Evolutionary conservation across 1,284 basidiomycete genomes (phyloP).

Genomic region (Apiotrichum mycotoxinovorans): DNA sequence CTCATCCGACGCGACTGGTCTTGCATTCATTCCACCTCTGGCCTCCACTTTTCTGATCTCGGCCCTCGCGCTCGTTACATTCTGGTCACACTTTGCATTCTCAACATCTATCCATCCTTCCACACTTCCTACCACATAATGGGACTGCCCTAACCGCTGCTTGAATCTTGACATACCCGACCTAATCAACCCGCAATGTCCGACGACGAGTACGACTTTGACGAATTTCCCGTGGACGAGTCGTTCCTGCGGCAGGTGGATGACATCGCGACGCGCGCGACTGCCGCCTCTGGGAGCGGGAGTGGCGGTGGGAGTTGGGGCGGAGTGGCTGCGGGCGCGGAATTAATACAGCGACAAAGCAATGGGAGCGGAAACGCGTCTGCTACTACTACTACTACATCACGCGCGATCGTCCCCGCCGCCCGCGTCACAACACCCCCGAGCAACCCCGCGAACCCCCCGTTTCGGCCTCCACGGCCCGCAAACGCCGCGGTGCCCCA

Average conservation of each 20-base stretch:
- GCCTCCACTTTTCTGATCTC: background rate
- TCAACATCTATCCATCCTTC: background rate
- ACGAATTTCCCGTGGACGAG: slow-evolving; percentile 42
- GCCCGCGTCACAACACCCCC: background rate
- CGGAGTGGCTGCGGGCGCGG: too few relatives aligned
- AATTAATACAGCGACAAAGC: too few relatives aligned
- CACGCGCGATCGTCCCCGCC: background rate
- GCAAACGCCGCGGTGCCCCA: background rate
- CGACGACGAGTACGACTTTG: slow-evolving; percentile 13
- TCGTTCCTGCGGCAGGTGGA: slow-evolving; percentile 42
- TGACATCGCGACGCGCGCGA: slow-evolving; percentile 29
- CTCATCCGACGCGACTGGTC: background rate
- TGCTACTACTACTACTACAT: background rate
- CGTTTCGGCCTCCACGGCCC: background rate
- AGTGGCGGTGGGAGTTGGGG: too few relatives aligned
- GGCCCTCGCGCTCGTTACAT: background rate
- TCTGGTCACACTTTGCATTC: background rate
- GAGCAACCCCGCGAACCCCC: slow-evolving; percentile 3
- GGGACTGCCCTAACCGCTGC: background rate
- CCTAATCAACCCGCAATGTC: slow-evolving; percentile 9
- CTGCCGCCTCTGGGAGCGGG: too few relatives aligned
- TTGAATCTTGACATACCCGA: background rate
- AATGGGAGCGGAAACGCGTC: slow-evolving; percentile 14
- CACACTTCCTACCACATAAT: background rate
- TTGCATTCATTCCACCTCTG: background rate